Evolutionary conservation across 2,329 filamentous ascomycete species (phyloP).

Genomic region (Hypoxylon sp.): DNA sequence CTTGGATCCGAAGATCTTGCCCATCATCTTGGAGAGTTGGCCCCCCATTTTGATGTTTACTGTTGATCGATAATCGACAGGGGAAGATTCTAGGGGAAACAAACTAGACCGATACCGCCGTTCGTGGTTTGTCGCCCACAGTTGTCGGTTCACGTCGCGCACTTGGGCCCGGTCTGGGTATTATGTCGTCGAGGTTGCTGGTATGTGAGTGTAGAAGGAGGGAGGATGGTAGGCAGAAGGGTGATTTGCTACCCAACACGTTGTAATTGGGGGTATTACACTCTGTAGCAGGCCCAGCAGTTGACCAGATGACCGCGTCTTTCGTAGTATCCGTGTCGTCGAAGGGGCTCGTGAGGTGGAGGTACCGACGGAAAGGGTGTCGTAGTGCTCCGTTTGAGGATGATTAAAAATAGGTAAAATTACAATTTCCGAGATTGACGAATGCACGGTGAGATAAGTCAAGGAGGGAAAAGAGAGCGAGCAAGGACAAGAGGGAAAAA

Average conservation of each 20-base stretch:
- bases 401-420: conserved; percentile 38
- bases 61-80: conserved; percentile 18
- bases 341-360: conserved; percentile 14
- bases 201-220: conserved; percentile 20
- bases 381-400: conserved; percentile 7
- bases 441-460: conserved; percentile 33
- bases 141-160: conserved; percentile 10
- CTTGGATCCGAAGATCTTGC: conserved; percentile 98
- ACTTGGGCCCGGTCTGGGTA: conserved; percentile 3
- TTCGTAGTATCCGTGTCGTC: conserved; percentile 16
- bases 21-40: conserved; percentile 95
- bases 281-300: conserved; percentile 9
- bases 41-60: conserved; percentile 81
- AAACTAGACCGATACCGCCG: background rate
- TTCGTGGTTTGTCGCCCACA: conserved; percentile 1
- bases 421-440: conserved; percentile 41
- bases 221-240: conserved; percentile 23
- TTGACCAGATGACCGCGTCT: conserved; percentile 16
- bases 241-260: conserved; percentile 32
- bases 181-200: conserved; percentile 26
- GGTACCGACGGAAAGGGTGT: conserved; percentile 21
- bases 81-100: background rate
- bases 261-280: conserved; percentile 30
- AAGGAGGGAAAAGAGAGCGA: conserved; percentile 16
- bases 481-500: conserved; percentile 27